Conservation (phyloP, 495 filamentous ascomycete species). For the Emericellopsis terricola region DNA sequence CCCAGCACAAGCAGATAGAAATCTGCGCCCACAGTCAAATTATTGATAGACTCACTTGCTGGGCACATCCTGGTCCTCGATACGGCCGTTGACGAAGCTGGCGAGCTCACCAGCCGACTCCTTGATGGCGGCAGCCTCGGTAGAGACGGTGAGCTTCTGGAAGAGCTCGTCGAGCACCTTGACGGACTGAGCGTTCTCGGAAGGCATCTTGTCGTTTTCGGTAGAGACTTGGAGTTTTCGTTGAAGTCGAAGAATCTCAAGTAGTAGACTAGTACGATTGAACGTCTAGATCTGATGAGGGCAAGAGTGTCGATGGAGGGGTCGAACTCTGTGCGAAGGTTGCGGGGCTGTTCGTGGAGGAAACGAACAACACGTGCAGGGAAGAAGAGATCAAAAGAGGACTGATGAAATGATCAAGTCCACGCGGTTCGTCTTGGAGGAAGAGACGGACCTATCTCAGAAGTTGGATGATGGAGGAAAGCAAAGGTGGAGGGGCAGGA, state of each 20-base stretch:
- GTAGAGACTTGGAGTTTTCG: neutral
- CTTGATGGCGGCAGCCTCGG: constrained; percentile 30
- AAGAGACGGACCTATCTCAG: constrained; percentile 1
- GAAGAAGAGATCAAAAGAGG: constrained; percentile 11
- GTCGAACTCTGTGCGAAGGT: constrained; percentile 2
- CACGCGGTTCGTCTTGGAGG: constrained; percentile 1
- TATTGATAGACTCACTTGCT: constrained; percentile 23
- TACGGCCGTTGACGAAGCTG: constrained; percentile 34
- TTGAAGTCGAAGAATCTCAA: neutral
- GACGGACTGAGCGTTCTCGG: constrained; percentile 30
- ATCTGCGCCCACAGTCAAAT: too few species aligned
- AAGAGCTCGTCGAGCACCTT: constrained; percentile 34
- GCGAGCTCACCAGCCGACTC: constrained; percentile 24
- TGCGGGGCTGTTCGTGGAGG: constrained; percentile 1
- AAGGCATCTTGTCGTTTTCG: constrained; percentile 5
- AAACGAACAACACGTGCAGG: constrained; percentile 2
- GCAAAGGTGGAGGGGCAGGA: constrained; percentile 3
- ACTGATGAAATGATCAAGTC: constrained; percentile 1
- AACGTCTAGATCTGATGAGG: constrained; percentile 1
- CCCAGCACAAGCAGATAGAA: neutral
- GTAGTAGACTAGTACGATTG: neutral
- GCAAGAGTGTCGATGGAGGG: constrained; percentile 3
- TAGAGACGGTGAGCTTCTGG: constrained; percentile 33
- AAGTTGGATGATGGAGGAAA: constrained; percentile 2
- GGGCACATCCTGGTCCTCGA: constrained; percentile 30